Evolutionary conservation across 768 basidiomycete species (phyloP), one percentile per base, ranked within the genome.

Genomic region (Psilocybe subaeruginosa): DNA sequence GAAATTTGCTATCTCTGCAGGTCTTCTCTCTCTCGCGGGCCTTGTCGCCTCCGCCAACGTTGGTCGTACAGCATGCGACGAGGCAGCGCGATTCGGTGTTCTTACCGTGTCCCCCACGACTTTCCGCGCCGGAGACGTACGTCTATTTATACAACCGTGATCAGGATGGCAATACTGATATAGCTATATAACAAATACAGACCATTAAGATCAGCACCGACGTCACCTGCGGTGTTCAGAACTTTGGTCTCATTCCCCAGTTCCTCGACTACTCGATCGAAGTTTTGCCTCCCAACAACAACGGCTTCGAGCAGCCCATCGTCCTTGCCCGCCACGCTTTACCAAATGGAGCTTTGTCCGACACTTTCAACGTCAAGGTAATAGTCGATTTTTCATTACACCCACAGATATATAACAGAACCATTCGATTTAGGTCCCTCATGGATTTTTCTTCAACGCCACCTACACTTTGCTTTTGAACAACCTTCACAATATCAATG

Each of bases 271-370:
- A 57, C 55, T 37, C 56, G 6, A 52, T 62, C 31, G 33, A 52
- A 19, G 61, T 62, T 4, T 37, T 50, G 12, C 27, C 56, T 4
- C 7, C 39, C 29, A n/a, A 50, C 30, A 62, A 62, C 45, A 62
- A 62, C 55, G 61, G 61, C 0, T 56, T 57, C 27, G 61, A 62
- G 51, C 50, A 47, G 2, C 51, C 56, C 14, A 62, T 62, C 6
- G 56, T 62, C 0, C 56, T 62, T 7, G 55, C 56, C 3, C 55
- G 49, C 31, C 56, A 41, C 29, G 35, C 48, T 0, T 29, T 62
- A 14, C 37, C 55, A 2, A 30, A 35, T 1, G 61, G 61, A 1
- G 55, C 61, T 2, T 49, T 56, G 3, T 53, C 55, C 7, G 61
- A 62, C 16, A 16, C 30, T 14, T 57, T 62, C 41, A 33, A 39